These are phyloP conservation scores for Laetiporus sulphureus DNA, from an alignment of 1,284 basidiomycete species.

Conservation along the genomic window DNA sequence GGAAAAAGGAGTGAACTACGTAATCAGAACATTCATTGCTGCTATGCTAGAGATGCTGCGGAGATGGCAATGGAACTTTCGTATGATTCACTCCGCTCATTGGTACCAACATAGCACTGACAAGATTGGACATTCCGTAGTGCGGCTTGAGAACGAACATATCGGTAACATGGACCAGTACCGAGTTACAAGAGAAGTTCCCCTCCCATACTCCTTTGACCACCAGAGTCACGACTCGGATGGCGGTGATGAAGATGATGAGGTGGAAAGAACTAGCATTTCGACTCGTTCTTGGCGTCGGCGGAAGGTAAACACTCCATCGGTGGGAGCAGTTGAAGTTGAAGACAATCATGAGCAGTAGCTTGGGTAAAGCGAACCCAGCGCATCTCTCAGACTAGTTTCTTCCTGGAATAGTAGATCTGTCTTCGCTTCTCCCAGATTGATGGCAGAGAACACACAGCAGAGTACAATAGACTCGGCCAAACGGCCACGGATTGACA, in stretches of 20 bases:
- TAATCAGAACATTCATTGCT: slow-evolving; percentile 61
- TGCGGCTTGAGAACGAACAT: slow-evolving; percentile 83
- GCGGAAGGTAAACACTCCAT: not conserved
- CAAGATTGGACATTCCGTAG: slow-evolving; percentile 28
- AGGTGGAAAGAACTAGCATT: slow-evolving; percentile 17
- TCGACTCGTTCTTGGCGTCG: slow-evolving; percentile 20
- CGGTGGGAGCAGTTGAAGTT: too few relatives aligned
- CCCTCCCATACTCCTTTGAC: slow-evolving; percentile 65
- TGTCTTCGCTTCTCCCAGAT: too few relatives aligned
- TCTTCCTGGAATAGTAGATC: too few relatives aligned
- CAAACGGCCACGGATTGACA: too few relatives aligned
- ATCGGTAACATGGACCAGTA: slow-evolving; percentile 82
- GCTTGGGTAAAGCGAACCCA: too few relatives aligned
- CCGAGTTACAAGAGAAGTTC: slow-evolving; percentile 74
- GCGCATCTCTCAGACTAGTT: too few relatives aligned
- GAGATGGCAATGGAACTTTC: slow-evolving; percentile 90
- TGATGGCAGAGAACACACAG: too few relatives aligned
- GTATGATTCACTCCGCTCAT: too few relatives aligned
- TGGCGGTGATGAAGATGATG: slow-evolving; percentile 32
- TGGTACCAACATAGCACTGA: too few relatives aligned
- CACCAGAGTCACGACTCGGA: slow-evolving; percentile 27
- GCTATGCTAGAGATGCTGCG: slow-evolving; percentile 76
- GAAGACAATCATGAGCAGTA: too few relatives aligned
- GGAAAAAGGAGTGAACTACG: slow-evolving; percentile 37
- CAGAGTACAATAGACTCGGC: too few relatives aligned